Evolutionary conservation across 1,284 basidiomycete genomes (phyloP).

Genomic region (Leccinum griseonigrum): DNA sequence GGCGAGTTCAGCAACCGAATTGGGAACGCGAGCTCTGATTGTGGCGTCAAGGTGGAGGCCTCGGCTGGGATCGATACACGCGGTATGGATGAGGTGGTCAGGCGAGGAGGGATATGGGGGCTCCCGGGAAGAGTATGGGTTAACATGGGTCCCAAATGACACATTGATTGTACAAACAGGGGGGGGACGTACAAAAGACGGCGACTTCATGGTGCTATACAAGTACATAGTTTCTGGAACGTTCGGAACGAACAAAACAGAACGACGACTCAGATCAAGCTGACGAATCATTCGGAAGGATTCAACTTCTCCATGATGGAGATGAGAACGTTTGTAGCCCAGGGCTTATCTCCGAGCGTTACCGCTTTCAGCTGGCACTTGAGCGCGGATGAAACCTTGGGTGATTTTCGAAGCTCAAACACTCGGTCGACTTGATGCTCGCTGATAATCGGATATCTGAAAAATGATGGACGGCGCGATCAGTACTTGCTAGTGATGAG

Average conservation of each 20-base stretch:
- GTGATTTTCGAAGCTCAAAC: slow-evolving; percentile 20
- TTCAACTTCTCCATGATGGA: slow-evolving; percentile 27
- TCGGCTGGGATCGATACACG: slow-evolving; percentile 27
- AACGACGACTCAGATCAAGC: neutral
- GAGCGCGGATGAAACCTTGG: slow-evolving; percentile 22
- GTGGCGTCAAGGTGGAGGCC: slow-evolving; percentile 28
- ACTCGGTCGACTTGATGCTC: slow-evolving; percentile 22
- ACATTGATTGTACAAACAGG: slow-evolving; percentile 10
- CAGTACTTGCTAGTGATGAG: neutral
- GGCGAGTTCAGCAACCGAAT: slow-evolving; percentile 20
- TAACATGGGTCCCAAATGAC: slow-evolving; percentile 16
- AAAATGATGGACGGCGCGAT: neutral
- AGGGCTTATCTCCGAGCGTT: slow-evolving; percentile 26
- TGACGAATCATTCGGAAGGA: neutral
- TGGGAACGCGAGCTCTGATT: slow-evolving; percentile 21
- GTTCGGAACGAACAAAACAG: neutral
- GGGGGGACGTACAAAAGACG: neutral
- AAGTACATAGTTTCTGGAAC: neutral
- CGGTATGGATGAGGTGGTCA: slow-evolving; percentile 33
- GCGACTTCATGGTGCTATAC: neutral
- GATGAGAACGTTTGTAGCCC: slow-evolving; percentile 23
- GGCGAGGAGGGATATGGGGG: slow-evolving; percentile 33
- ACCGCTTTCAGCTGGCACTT: slow-evolving; percentile 23
- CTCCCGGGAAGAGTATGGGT: slow-evolving; percentile 33
- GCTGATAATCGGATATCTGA: slow-evolving; percentile 18